Percentiles rank a stretch among this genome's conserved stretches.
Evolutionary conservation across 371 early-diverging fungal genomes (phyloP).

Genomic region (Rhizomucor miehei): DNA sequence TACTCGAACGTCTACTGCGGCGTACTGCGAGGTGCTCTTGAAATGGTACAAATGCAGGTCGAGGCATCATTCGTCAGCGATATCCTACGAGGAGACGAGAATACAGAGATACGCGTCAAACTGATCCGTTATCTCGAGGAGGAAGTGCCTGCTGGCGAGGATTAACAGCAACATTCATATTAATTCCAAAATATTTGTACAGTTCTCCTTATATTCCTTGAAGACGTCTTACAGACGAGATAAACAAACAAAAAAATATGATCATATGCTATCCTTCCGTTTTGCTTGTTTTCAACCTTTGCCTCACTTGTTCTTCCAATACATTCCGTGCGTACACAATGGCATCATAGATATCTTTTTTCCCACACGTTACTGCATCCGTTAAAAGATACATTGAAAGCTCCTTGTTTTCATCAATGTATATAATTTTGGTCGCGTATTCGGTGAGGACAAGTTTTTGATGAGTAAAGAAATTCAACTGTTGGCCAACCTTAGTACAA

Average conservation of each 20-base stretch:
- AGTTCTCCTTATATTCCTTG: too few relatives aligned
- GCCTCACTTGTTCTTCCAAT: slow-evolving; percentile 6
- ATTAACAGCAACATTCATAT: slow-evolving; percentile 43
- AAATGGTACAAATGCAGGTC: slow-evolving; percentile 96
- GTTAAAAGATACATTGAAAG: slow-evolving; percentile 8
- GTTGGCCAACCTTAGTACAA: slow-evolving; percentile 1
- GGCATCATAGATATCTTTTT: slow-evolving; percentile 2
- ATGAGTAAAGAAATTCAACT: slow-evolving; percentile 77
- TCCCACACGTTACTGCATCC: slow-evolving; percentile 9
- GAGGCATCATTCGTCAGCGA: slow-evolving; percentile 84
- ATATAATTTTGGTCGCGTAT: slow-evolving; percentile 50
- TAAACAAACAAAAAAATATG: too few relatives aligned
- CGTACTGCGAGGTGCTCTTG: slow-evolving; percentile 90
- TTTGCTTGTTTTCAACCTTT: too few relatives aligned
- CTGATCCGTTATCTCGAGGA: slow-evolving; percentile 89
- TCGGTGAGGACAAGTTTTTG: slow-evolving; percentile 66
- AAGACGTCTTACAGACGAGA: too few relatives aligned
- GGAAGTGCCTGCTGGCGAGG: slow-evolving; percentile 93
- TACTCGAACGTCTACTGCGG: slow-evolving; percentile 96
- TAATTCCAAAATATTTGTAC: neutral
- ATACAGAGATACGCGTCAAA: slow-evolving; percentile 87
- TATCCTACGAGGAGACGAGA: slow-evolving; percentile 85
- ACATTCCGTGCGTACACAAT: neutral
- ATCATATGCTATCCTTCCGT: too few relatives aligned
- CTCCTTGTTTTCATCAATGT: slow-evolving; percentile 33